Evolutionary conservation across 2,329 filamentous ascomycete genomes (phyloP), one percentile per base, ranked within the genome.

Genomic region (Fusarium sp.): DNA sequence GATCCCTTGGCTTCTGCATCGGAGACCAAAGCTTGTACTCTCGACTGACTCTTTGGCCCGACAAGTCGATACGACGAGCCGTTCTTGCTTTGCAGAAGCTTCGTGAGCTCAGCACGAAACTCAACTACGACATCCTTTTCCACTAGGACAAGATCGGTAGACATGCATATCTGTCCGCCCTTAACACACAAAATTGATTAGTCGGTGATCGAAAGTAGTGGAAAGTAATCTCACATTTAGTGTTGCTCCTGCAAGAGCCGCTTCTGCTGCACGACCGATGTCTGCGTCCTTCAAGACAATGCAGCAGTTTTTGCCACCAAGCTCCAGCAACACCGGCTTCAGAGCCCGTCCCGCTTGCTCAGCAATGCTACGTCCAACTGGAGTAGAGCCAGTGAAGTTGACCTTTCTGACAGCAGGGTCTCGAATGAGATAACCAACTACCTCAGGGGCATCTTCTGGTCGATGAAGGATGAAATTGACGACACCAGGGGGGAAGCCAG

Each of bases 121-220:
- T 47, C 55, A 14, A 28, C 18, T 10, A 2, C 18, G 4, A 58
- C 3, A 18, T 32, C 39, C 10, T 26, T 35, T 26, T 58, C 28
- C n/a, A 58, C 55, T 0, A 58, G 28, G 13, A 58, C 41, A 17
- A 58, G 22, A 22, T 58, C 55, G 9, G 55, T 47, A 22, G 55
- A 58, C 55, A 58, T 58, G n/a, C 55, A 58, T 35, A 58, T 58
- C 8, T 58, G 55, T 18, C 55, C 55, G 10, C 18, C 55, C 55
- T 58, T 24, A 2, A 32, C 0, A 0, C 17, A 24, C 0, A 28
- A 12, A 0, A 3, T 9, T 17, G 3, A 28, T 54, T 38, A 39
- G 51, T n/a, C n/a, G n/a, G n/a, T n/a, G n/a, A n/a, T n/a, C n/a
- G n/a, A n/a, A n/a, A 30, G 5, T 2, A 38, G 18, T 12, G 5